Percentiles rank a stretch among this genome's conserved stretches.
Conservation (phyloP, 441 rosid genomes). For the Erodium moschatum region DNA sequence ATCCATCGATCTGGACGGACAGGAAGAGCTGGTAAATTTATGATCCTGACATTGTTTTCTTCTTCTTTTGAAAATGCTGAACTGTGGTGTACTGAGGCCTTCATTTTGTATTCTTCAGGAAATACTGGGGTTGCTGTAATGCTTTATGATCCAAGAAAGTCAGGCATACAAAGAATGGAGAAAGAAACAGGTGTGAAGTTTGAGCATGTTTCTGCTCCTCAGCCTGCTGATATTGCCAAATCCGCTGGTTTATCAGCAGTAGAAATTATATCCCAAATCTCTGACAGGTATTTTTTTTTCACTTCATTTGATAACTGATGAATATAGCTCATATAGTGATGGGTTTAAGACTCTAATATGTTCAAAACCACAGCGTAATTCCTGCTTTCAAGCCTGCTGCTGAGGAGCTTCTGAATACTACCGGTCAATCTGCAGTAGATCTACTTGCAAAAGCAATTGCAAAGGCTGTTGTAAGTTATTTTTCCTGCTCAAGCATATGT, state of each 20-base stretch:
- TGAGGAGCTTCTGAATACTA: constrained; percentile 51
- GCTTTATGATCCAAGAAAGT: constrained; percentile 73
- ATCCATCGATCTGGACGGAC: constrained; percentile 96
- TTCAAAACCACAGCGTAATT: constrained; percentile 54
- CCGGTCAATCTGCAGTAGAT: constrained; percentile 69
- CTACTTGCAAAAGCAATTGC: constrained; percentile 91
- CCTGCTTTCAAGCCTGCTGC: constrained; percentile 78
- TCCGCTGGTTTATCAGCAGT: constrained; percentile 66
- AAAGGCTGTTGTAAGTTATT: constrained; percentile 53
- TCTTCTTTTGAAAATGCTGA: neutral
- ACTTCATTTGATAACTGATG: neutral
- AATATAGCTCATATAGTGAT: neutral
- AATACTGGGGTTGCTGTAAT: constrained; percentile 87
- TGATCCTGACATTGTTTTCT: neutral
- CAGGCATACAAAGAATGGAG: constrained; percentile 57
- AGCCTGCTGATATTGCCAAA: constrained; percentile 69
- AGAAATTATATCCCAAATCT: constrained; percentile 53
- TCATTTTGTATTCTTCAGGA: constrained; percentile 35
- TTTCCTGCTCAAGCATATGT: neutral
- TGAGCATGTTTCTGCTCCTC: constrained; percentile 74
- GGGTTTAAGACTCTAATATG: neutral
- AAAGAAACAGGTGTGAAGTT: constrained; percentile 79
- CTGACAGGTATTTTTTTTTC: constrained; percentile 53
- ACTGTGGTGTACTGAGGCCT: constrained; percentile 18
- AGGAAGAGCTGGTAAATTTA: constrained; percentile 73